Percentiles rank a stretch among this genome's conserved stretches.
Conservation (phyloP, 768 basidiomycete genomes). For the Amanita pallidorosea region DNA sequence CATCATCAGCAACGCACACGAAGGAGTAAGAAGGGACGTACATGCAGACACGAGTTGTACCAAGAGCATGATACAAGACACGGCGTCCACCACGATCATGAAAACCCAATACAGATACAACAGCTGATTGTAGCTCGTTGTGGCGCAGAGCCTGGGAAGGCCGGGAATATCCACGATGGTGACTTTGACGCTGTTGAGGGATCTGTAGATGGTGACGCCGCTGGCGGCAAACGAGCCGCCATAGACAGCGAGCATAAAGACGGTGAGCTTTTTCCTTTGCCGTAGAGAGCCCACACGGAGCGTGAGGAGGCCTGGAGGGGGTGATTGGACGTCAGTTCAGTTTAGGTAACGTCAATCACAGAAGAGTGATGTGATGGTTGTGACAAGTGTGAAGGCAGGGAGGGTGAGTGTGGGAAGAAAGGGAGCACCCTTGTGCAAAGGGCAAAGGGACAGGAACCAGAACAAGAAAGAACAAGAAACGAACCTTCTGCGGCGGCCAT, state of each 20-base stretch:
- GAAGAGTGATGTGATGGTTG: no score
- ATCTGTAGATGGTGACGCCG: conserved; percentile 1
- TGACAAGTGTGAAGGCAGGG: background rate
- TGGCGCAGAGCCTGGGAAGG: background rate
- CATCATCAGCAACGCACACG: background rate
- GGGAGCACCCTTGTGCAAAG: no score
- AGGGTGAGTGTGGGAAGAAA: no score
- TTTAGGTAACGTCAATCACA: no score
- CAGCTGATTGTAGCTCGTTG: background rate
- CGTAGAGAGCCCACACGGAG: conserved; percentile 5
- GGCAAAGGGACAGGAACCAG: background rate
- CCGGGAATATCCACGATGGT: background rate
- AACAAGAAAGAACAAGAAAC: background rate
- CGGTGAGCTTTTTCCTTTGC: background rate
- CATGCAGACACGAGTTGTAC: background rate
- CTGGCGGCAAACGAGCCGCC: conserved; percentile 1
- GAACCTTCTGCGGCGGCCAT: conserved; percentile 6
- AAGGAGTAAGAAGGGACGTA: background rate
- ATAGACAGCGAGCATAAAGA: background rate
- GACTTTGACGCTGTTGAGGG: background rate
- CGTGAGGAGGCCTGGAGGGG: background rate
- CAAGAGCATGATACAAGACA: conserved; percentile 2
- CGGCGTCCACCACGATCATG: conserved; percentile 4
- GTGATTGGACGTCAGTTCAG: background rate
- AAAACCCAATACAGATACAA: conserved; percentile 5